Conservation (phyloP, 352 stramenopile genomes). For the Pythium apleroticum region DNA sequence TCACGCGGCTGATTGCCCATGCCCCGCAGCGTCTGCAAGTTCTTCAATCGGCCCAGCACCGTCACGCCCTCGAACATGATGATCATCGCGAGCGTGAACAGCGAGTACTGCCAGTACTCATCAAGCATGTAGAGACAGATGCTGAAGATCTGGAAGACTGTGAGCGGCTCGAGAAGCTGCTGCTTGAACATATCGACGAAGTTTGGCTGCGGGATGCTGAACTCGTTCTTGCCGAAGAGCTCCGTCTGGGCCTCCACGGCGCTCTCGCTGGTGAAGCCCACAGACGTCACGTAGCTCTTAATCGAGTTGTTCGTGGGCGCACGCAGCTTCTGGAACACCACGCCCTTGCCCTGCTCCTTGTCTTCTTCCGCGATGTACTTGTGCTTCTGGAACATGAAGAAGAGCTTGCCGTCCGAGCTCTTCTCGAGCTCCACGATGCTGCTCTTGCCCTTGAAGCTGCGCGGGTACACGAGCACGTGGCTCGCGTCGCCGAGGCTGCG, state of each 20-base stretch:
- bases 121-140: slow-evolving; percentile 98
- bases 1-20: slow-evolving; percentile 90
- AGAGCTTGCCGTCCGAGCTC: slow-evolving; percentile 43
- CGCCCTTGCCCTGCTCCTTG: slow-evolving; percentile 53
- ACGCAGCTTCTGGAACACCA: slow-evolving; percentile 83
- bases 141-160: slow-evolving; percentile 99
- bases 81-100: slow-evolving; percentile 99
- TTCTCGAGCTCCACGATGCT: slow-evolving; percentile 76
- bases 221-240: slow-evolving; percentile 91
- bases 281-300: slow-evolving; percentile 57
- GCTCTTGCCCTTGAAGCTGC: slow-evolving; percentile 88
- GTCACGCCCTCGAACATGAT: slow-evolving; percentile 98
- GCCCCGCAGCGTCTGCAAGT: slow-evolving; percentile 92
- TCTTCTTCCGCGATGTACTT: slow-evolving; percentile 77
- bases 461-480: slow-evolving; percentile 80
- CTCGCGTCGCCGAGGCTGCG: slow-evolving; percentile 55
- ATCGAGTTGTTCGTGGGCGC: slow-evolving; percentile 63
- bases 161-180: slow-evolving; percentile 97
- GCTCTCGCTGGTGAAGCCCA: slow-evolving; percentile 45
- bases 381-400: slow-evolving; percentile 90
- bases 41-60: slow-evolving; percentile 94
- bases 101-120: slow-evolving; percentile 99
- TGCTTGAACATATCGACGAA: slow-evolving; percentile 96
- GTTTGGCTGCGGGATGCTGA: slow-evolving; percentile 94
- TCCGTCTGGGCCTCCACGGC: slow-evolving; percentile 51